A percentile compares a stretch with the other conserved stretches of the same genome.
phyloP scores from a whole-genome alignment of 1,284 basidiomycete species.

The Cutaneotrichosporon spelunceum region DNA sequence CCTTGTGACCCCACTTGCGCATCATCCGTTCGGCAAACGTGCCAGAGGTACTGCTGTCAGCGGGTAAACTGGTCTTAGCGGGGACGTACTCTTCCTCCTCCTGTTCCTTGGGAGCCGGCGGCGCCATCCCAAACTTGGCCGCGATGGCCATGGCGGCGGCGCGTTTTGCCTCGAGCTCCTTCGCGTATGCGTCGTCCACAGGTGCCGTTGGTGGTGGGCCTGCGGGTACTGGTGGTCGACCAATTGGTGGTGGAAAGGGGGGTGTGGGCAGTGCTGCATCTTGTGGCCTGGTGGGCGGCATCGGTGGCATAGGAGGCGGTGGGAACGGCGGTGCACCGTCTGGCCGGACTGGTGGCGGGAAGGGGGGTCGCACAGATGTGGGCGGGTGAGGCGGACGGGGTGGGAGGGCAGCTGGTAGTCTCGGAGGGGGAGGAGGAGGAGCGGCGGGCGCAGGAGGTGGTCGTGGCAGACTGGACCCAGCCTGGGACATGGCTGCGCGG shows the following conservation, averaged over 20 bases:
- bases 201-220: not conserved
- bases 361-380: not conserved
- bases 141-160: slow-evolving; percentile 78
- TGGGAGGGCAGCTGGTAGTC: not conserved
- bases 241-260: slow-evolving; percentile 1
- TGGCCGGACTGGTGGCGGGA: slow-evolving; percentile 15
- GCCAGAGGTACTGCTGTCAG: slow-evolving; percentile 24
- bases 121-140: slow-evolving; percentile 36
- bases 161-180: slow-evolving; percentile 56
- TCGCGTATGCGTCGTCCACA: slow-evolving; percentile 5
- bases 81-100: slow-evolving; percentile 14
- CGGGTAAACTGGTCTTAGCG: not conserved
- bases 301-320: slow-evolving; percentile 14
- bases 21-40: slow-evolving; percentile 30
- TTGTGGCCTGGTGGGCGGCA: slow-evolving; percentile 2
- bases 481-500: slow-evolving; percentile 29
- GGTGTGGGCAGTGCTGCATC: not conserved
- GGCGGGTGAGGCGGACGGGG: not conserved
- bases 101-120: not conserved
- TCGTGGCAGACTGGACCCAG: slow-evolving; percentile 5
- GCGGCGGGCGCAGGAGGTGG: not conserved
- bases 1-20: slow-evolving; percentile 84
- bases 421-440: not conserved
- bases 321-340: slow-evolving; percentile 12
- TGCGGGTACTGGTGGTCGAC: not conserved